A percentile compares a stretch with the other conserved stretches of the same genome.
These are phyloP conservation scores for Xerocomus potaroensis DNA, from an alignment of 768 basidiomycete genomes.

Conservation along the genomic window DNA sequence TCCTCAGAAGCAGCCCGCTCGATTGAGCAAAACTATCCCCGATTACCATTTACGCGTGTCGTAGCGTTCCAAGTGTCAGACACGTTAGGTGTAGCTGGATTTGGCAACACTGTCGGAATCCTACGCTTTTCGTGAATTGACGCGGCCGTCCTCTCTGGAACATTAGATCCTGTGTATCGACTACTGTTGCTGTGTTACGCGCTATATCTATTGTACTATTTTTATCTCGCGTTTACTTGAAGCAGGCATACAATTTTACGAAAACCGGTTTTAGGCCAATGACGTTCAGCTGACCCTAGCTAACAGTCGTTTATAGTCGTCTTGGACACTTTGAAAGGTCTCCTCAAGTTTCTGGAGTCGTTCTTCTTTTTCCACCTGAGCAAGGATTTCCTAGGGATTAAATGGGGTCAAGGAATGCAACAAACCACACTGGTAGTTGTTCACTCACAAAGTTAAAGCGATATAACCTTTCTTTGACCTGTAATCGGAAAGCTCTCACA, in stretches of 20 bases:
- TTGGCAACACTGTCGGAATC: conserved; percentile 60
- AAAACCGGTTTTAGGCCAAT: conserved; percentile 11
- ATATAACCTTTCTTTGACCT: conserved; percentile 93
- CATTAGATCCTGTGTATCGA: conserved; percentile 17
- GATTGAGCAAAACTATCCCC: conserved; percentile 35
- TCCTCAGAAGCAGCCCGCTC: neutral
- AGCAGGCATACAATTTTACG: neutral
- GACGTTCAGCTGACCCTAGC: conserved; percentile 36
- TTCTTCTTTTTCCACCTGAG: conserved; percentile 84
- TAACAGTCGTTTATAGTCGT: conserved; percentile 83
- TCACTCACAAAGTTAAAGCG: conserved; percentile 87
- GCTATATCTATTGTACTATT: conserved; percentile 26
- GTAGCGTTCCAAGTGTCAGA: conserved; percentile 51
- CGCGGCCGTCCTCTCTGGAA: neutral
- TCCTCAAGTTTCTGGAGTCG: conserved; percentile 86
- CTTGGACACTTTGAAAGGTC: conserved; percentile 81
- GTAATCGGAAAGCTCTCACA: conserved; percentile 69
- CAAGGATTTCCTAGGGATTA: conserved; percentile 67
- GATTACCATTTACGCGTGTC: conserved; percentile 79
- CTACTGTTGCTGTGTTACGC: conserved; percentile 9
- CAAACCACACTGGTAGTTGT: neutral
- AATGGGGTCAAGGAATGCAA: conserved; percentile 1
- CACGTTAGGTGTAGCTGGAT: conserved; percentile 60
- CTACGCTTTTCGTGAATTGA: conserved; percentile 24
- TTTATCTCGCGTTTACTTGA: neutral